A percentile compares a stretch with the other conserved stretches of the same genome.
Evolutionary conservation across 495 filamentous ascomycete species (phyloP).

Genomic region (Hypoxylon cercidicola): DNA sequence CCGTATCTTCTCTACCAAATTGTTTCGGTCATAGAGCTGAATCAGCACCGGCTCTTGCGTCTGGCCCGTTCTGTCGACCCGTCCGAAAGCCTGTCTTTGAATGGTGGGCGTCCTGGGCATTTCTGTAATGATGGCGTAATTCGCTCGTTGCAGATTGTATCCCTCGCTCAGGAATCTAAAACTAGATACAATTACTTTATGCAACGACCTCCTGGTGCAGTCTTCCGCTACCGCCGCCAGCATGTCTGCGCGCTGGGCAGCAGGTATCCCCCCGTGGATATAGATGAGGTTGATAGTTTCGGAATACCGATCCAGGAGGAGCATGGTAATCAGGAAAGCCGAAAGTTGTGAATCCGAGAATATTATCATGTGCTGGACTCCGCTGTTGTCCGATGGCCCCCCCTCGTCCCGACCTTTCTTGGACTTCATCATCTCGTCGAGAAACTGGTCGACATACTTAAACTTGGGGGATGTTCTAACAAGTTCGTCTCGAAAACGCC

Average conservation of each 20-base stretch:
- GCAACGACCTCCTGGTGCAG: no score
- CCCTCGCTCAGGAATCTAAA: no score
- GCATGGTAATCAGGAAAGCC: constrained; percentile 9
- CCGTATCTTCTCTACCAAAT: no score
- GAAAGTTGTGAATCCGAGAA: not conserved
- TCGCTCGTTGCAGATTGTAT: no score
- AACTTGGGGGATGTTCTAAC: not conserved
- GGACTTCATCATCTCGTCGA: constrained; percentile 1
- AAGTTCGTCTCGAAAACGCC: not conserved
- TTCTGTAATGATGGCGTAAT: no score
- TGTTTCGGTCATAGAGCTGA: no score
- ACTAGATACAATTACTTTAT: no score
- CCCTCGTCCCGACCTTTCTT: not conserved
- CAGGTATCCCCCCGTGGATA: constrained; percentile 1
- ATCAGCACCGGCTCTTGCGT: no score
- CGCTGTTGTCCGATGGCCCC: not conserved
- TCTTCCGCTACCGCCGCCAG: no score
- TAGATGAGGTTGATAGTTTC: constrained; percentile 1
- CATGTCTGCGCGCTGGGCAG: not conserved
- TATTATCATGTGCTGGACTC: constrained; percentile 8
- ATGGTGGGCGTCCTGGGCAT: no score
- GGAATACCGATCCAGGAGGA: not conserved
- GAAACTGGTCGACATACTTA: not conserved
- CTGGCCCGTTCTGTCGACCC: no score
- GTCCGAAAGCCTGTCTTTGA: no score